phyloP scores from a whole-genome alignment of 768 basidiomycete species.

The Kwoniella botswanensis region DNA sequence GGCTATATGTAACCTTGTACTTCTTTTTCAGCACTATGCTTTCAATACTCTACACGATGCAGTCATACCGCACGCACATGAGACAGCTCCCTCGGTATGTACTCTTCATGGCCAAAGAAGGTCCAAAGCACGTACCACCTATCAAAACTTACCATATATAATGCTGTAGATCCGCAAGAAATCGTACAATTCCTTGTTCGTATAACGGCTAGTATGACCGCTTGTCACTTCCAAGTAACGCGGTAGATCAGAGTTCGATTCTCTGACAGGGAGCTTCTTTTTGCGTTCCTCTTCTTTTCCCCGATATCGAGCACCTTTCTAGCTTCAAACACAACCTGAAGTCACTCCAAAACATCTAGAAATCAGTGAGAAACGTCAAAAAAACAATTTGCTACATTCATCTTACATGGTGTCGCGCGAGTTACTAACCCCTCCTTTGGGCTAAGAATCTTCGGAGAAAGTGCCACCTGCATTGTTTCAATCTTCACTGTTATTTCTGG shows the following conservation, averaged over 20 bases:
- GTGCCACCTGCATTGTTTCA: not conserved
- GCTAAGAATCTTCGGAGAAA: not conserved
- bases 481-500: not conserved
- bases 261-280: constrained; percentile 33
- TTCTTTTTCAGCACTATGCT: no score
- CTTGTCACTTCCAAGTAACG: constrained; percentile 27
- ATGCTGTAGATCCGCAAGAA: no score
- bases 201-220: constrained; percentile 38
- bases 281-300: constrained; percentile 2
- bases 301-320: not conserved
- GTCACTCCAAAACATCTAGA: no score
- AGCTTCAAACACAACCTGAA: not conserved
- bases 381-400: no score
- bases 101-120: no score
- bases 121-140: no score
- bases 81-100: no score
- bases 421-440: not conserved
- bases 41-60: no score
- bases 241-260: constrained; percentile 37
- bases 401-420: no score
- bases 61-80: no score
- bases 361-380: no score
- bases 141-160: no score
- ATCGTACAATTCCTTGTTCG: constrained; percentile 24
- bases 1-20: not conserved